A percentile compares a stretch with the other conserved stretches of the same genome.
Conservation (phyloP, 1,284 basidiomycete species). For the Volvariella volvacea region DNA sequence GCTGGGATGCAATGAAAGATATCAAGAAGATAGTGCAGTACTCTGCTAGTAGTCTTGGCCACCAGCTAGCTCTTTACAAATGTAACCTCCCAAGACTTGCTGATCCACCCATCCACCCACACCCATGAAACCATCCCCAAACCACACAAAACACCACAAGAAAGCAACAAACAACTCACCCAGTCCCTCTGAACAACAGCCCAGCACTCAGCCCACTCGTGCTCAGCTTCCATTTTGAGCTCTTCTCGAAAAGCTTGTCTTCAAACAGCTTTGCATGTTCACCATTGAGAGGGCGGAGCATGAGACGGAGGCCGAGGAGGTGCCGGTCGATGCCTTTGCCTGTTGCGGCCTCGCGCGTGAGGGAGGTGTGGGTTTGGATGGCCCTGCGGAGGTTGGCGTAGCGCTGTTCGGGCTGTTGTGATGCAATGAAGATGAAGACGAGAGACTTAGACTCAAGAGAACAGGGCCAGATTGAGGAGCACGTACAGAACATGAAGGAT, state of each 20-base stretch:
- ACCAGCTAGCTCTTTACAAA: too few relatives aligned
- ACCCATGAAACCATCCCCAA: too few relatives aligned
- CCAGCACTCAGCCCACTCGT: conserved; percentile 90
- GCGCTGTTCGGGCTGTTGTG: conserved; percentile 33
- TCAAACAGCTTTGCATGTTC: conserved; percentile 53
- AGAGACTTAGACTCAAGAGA: conserved; percentile 2
- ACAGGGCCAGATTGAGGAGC: conserved; percentile 3
- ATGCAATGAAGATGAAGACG: conserved; percentile 1
- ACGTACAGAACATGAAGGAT: conserved; percentile 44
- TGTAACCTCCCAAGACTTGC: too few relatives aligned
- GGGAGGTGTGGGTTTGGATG: conserved; percentile 64
- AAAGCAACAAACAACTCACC: conserved; percentile 26
- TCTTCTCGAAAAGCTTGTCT: conserved; percentile 74
- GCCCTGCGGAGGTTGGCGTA: conserved; percentile 61
- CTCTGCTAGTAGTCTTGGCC: too few relatives aligned
- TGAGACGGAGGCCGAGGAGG: conserved; percentile 77
- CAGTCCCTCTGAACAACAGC: conserved; percentile 85
- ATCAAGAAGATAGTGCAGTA: too few relatives aligned
- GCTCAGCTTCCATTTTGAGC: conserved; percentile 86
- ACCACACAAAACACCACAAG: too few relatives aligned
- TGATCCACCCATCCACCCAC: too few relatives aligned
- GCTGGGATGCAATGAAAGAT: too few relatives aligned
- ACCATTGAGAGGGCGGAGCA: conserved; percentile 45
- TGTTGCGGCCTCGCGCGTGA: conserved; percentile 76
- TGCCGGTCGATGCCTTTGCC: conserved; percentile 92